Evolutionary conservation across 2,329 filamentous ascomycete genomes (phyloP).

Genomic region (Leptographium wingfieldii): DNA sequence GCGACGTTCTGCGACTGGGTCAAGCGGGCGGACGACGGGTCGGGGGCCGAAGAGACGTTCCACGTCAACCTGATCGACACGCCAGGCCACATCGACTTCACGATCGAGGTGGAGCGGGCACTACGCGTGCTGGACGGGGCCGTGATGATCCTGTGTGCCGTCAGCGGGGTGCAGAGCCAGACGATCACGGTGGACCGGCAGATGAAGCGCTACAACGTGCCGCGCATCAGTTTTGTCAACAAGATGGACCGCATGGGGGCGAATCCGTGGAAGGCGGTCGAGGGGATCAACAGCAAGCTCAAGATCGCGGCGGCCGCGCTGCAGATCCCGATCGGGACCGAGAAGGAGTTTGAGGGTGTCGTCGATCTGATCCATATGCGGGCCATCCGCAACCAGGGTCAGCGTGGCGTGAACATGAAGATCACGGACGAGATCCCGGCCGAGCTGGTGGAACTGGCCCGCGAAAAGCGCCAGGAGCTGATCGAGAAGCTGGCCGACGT

Average conservation of each 20-base stretch:
- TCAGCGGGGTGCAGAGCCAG: constrained; percentile 93
- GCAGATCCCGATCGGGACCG: constrained; percentile 84
- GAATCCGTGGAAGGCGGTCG: constrained; percentile 94
- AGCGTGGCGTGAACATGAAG: constrained; percentile 64
- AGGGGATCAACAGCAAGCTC: constrained; percentile 94
- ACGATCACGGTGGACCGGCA: constrained; percentile 97
- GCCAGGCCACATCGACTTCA: constrained; percentile 97
- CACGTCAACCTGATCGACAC: constrained; percentile 99
- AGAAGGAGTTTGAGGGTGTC: constrained; percentile 85
- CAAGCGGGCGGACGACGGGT: constrained; percentile 49
- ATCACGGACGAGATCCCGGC: constrained; percentile 71
- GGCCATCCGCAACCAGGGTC: constrained; percentile 82
- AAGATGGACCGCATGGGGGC: constrained; percentile 99
- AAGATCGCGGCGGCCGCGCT: constrained; percentile 86
- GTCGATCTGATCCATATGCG: constrained; percentile 89
- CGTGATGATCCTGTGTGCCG: constrained; percentile 96
- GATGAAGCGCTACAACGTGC: constrained; percentile 97
- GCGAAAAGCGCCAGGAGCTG: constrained; percentile 71
- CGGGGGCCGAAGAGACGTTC: constrained; percentile 79
- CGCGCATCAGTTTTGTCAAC: constrained; percentile 91
- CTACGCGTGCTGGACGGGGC: constrained; percentile 90
- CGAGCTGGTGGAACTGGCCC: constrained; percentile 60
- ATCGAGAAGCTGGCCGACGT: constrained; percentile 96
- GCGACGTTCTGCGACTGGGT: constrained; percentile 97
- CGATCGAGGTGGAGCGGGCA: constrained; percentile 94